Evolutionary conservation across 2,329 filamentous ascomycete genomes (phyloP).

Genomic region (Shiraia bambusicola): DNA sequence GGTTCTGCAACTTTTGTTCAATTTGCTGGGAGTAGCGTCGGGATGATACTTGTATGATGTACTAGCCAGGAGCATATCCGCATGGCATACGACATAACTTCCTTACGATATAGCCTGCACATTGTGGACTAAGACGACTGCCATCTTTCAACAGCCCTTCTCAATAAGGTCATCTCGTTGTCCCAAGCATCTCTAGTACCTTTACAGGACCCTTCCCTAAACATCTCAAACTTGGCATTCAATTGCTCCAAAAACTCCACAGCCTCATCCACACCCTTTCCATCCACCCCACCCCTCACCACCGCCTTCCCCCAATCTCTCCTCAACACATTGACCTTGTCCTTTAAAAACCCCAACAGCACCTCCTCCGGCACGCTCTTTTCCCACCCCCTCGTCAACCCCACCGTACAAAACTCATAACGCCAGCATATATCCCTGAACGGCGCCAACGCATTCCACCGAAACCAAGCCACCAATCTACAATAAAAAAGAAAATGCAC

Average conservation of each 20-base stretch:
- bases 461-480: conserved; percentile 21
- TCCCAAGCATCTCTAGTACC: conserved; percentile 1
- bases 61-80: too few relatives aligned
- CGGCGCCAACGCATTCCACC: conserved; percentile 1
- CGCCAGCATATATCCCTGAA: conserved; percentile 2
- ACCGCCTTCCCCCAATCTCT: conserved; percentile 7
- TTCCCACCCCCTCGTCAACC: not conserved
- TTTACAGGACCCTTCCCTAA: not conserved
- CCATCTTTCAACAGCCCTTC: conserved; percentile 8
- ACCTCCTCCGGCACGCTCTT: not conserved
- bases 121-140: not conserved
- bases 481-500: conserved; percentile 21
- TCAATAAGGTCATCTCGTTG: conserved; percentile 3
- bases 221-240: conserved; percentile 1
- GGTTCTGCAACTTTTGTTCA: too few relatives aligned
- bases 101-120: not conserved
- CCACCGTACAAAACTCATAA: conserved; percentile 11
- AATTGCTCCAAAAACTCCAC: conserved; percentile 8
- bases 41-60: too few relatives aligned
- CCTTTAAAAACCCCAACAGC: conserved; percentile 3
- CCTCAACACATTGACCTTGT: conserved; percentile 7
- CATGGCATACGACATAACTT: not conserved
- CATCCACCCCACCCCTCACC: conserved; percentile 5
- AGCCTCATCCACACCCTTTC: conserved; percentile 8
- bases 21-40: too few relatives aligned